Conservation (phyloP, 805 yeast genomes). For the Lachancea meyersii region DNA sequence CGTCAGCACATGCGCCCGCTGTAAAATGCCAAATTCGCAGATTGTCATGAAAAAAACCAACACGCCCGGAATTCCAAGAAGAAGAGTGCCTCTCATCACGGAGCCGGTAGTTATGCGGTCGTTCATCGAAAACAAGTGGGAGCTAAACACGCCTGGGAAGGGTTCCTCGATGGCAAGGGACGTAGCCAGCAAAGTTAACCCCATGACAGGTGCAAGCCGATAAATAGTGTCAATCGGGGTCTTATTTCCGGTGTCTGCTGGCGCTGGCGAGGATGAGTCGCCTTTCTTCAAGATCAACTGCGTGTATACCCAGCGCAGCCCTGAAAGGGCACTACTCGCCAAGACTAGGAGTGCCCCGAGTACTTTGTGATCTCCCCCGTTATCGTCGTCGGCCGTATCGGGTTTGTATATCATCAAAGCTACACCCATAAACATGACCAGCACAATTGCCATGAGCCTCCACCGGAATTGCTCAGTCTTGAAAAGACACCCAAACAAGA, state of each 20-base stretch:
- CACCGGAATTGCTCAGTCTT: conserved; percentile 67
- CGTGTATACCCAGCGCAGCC: conserved; percentile 92
- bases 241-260: conserved; percentile 3
- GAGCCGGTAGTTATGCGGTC: conserved; percentile 28
- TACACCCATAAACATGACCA: conserved; percentile 78
- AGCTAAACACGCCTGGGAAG: conserved; percentile 22
- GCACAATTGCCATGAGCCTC: conserved; percentile 62
- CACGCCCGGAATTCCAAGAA: conserved; percentile 75
- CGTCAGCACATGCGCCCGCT: conserved; percentile 78
- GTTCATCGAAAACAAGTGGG: conserved; percentile 20
- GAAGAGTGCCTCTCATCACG: conserved; percentile 43
- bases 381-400: conserved; percentile 18
- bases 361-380: conserved; percentile 16
- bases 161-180: conserved; percentile 69
- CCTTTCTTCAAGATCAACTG: conserved; percentile 62
- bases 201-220: conserved; percentile 82
- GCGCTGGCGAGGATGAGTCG: conserved; percentile 9
- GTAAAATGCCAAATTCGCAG: conserved; percentile 76
- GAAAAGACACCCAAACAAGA: conserved; percentile 80
- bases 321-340: conserved; percentile 73
- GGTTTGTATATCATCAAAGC: conserved; percentile 73
- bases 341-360: conserved; percentile 73
- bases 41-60: conserved; percentile 86
- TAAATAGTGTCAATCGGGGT: conserved; percentile 82
- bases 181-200: conserved; percentile 48